A percentile compares a stretch with the other conserved stretches of the same genome.
Conservation (phyloP, 1,284 basidiomycete species). For the Cutaneotrichosporon daszewskae region DNA sequence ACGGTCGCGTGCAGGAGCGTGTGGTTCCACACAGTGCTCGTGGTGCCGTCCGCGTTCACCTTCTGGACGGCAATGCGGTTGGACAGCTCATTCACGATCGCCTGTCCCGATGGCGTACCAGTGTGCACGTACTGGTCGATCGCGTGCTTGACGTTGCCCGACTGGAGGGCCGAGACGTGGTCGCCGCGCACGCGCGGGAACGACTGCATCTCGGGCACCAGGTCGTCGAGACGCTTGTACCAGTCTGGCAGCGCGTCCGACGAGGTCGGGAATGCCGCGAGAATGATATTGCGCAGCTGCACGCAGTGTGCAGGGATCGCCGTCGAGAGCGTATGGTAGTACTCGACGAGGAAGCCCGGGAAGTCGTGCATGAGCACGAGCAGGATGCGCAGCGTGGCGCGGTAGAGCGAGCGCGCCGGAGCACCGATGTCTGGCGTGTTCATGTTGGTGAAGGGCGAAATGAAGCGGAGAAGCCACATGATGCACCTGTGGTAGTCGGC, state of each 20-base stretch:
- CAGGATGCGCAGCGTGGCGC: constrained; percentile 83
- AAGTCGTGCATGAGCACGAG: constrained; percentile 97
- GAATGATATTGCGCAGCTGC: constrained; percentile 92
- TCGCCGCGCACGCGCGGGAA: constrained; percentile 88
- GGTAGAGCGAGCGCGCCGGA: constrained; percentile 83
- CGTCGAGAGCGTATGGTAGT: constrained; percentile 93
- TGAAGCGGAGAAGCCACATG: constrained; percentile 87
- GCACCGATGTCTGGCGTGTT: constrained; percentile 67
- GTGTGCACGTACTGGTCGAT: constrained; percentile 77
- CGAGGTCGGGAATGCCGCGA: constrained; percentile 90
- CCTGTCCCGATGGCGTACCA: constrained; percentile 52
- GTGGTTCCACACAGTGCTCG: constrained; percentile 74
- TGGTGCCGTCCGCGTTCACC: constrained; percentile 50
- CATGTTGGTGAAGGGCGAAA: constrained; percentile 77
- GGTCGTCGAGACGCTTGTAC: constrained; percentile 50
- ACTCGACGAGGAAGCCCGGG: constrained; percentile 95
- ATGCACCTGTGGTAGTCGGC: constrained; percentile 91
- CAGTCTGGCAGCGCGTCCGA: constrained; percentile 71
- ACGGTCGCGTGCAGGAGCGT: constrained; percentile 86
- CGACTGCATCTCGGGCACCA: constrained; percentile 80
- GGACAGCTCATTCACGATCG: constrained; percentile 69
- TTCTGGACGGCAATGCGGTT: constrained; percentile 63
- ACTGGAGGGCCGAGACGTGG: constrained; percentile 72
- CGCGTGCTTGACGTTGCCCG: constrained; percentile 65
- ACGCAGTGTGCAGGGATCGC: constrained; percentile 87